Evolutionary conservation across 2,329 filamentous ascomycete genomes (phyloP), one percentile per base, ranked within the genome.

Genomic region (Ceratocystis destructans): DNA sequence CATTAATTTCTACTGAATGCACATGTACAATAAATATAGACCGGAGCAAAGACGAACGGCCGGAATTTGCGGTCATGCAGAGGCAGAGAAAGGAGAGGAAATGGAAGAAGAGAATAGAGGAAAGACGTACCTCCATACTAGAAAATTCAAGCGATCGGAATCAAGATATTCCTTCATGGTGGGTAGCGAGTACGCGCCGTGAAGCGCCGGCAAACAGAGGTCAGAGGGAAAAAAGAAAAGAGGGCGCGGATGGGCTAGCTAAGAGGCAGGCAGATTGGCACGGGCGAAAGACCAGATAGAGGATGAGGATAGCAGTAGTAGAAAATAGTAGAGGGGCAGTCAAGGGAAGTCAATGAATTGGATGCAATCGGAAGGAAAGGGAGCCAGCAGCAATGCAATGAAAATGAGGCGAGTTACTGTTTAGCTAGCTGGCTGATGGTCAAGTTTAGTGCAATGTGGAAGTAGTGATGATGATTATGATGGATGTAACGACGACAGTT

Each of bases 71-170:
- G 53, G 10, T 8, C 20, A 61, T 37, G 31, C 59, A 46, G 33
- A 28, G 64, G 33, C 2, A 45, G 45, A 25, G 37, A 59, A 46
- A 48, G 41, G 12, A 2, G 20, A 50, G n/a, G 41, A 50, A 41
- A 17, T 65, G 61, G 65, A 65, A 65, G 66, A 68, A 65, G 69
- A 62, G 53, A 64, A 61, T 64, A 67, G 37, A 41, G 37, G 37
- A 48, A 33, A 64, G 37, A 81, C 84, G 76, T 79, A 87, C 84
- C 83, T 85, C 84, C 84, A 87, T 74, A 87, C 80, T 75, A 87
- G 80, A 79, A 83, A 87, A 79, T 87, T 87, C 80, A 87, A 78
- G 79, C 82, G 80, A 75, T 87, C 80, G 70, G 83, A 85, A 79
- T 85, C 82, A 72, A 87, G 79, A 73, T 79, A 79, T 77, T 85